phyloP scores from a whole-genome alignment of 192 early-diverging fungal species.

The Entophlyctis luteolus region DNA sequence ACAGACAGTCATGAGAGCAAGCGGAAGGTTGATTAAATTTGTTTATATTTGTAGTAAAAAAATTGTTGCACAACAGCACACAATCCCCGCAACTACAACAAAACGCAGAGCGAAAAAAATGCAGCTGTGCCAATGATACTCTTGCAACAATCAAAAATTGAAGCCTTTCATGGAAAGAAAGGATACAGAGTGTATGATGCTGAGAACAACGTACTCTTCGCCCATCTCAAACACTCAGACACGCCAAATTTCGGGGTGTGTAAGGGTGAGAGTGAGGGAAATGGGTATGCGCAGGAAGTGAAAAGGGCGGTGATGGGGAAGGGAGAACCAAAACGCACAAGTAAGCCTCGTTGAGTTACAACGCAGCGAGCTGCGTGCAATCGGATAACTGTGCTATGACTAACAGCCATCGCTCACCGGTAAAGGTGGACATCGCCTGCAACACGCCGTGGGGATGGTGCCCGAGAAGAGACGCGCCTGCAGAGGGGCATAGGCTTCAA shows the following conservation, averaged over 20 bases:
- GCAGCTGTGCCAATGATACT: no score
- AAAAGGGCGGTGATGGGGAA: not conserved
- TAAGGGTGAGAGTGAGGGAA: not conserved
- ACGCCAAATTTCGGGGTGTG: no score
- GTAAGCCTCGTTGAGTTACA: conserved; percentile 13
- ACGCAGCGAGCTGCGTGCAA: not conserved
- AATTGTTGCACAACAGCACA: no score
- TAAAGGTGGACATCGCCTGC: not conserved
- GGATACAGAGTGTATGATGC: not conserved
- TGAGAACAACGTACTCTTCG: no score
- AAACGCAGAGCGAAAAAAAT: no score
- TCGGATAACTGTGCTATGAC: conserved; percentile 18
- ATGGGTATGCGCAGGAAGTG: not conserved
- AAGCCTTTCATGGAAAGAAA: not conserved
- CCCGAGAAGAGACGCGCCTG: not conserved
- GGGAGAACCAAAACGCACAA: not conserved
- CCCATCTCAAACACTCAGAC: no score
- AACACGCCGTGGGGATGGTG: not conserved
- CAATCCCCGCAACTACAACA: no score
- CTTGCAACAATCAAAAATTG: not conserved
- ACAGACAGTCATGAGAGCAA: no score
- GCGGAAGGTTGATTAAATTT: no score
- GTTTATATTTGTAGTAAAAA: no score
- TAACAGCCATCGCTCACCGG: not conserved
- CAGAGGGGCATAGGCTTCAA: not conserved